Evolutionary conservation across 352 stramenopile species (phyloP), one percentile per base, ranked within the genome.

Genomic region (Blastocystis sp.): DNA sequence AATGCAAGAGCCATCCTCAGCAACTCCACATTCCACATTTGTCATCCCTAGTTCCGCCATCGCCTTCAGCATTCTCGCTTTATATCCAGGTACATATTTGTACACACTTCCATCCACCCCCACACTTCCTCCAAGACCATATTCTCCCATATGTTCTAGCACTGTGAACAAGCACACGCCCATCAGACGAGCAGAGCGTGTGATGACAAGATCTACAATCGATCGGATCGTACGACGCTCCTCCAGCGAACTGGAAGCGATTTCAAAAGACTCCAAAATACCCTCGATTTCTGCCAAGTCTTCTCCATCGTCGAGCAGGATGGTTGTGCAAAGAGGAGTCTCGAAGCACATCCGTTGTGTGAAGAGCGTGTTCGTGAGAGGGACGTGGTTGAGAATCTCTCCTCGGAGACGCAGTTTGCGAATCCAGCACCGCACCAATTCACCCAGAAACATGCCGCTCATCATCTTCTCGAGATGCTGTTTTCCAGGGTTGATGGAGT

Each of bases 401-500:
- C 82, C 77, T 7, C 54, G 41, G 3, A 69, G 20, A 34, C 54
- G 55, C 13, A 92, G 82, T 13, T 90, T 11, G 6, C 45, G 15
- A 13, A 92, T 82, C 45, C 47, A 75, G 23, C 91, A 50, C 1
- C 90, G 79, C 0, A 64, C 56, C 6, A 92, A 50, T 54, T 91
- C 89, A 9, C 90, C 90, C 37, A 92, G 70, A 66, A 91, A 92
- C 45, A 76, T 61, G n/a, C 90, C 90, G 13, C 73, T 82, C 41
- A 92, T 92, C 87, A 92, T 90, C 90, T 92, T 92, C 50, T 92
- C 90, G 6, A 92, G 90, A 29, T 41, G 39, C 61, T 92, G 90
- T 34, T 89, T 50, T 26, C 90, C 90, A 9, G 87, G 41, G 41
- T 92, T 91, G 29, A 43, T 43, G 8, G 73, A 89, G 18, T 89